Evolutionary conservation across 768 basidiomycete genomes (phyloP).

Genomic region (Phaffia tasmanica): DNA sequence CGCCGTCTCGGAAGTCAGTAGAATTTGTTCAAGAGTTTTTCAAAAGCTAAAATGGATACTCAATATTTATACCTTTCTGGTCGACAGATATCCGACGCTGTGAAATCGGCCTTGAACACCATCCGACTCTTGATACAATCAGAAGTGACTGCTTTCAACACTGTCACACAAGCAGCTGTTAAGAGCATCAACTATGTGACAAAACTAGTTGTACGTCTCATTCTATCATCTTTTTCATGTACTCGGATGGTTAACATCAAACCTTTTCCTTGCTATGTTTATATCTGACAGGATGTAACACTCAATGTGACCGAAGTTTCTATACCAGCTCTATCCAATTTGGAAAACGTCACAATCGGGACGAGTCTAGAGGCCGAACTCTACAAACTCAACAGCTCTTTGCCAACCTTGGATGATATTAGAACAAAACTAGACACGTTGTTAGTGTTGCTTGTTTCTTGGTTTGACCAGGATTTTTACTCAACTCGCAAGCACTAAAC

Average conservation of each 20-base stretch:
- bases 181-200: constrained; percentile 51
- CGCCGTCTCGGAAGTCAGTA: constrained; percentile 68
- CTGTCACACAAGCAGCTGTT: constrained; percentile 53
- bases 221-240: neutral
- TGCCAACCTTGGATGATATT: constrained; percentile 68
- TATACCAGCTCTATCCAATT: constrained; percentile 59
- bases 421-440: constrained; percentile 55
- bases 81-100: constrained; percentile 56
- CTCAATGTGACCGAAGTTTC: constrained; percentile 54
- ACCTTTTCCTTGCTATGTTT: constrained; percentile 50
- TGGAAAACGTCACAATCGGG: constrained; percentile 72
- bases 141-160: constrained; percentile 58
- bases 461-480: neutral
- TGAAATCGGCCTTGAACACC: constrained; percentile 50
- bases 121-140: constrained; percentile 63
- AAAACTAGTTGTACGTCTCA: neutral
- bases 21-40: neutral
- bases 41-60: too few species aligned
- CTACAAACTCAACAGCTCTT: constrained; percentile 60
- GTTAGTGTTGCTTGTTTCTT: constrained; percentile 43
- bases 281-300: constrained; percentile 41
- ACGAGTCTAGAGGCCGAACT: constrained; percentile 62
- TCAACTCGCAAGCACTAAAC: neutral
- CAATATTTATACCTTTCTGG: constrained; percentile 18
- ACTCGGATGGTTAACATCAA: too few species aligned